A percentile compares a stretch with the other conserved stretches of the same genome.
phyloP scores from a whole-genome alignment of 2,329 filamentous ascomycete species.

The Sporothrix curviconia region DNA sequence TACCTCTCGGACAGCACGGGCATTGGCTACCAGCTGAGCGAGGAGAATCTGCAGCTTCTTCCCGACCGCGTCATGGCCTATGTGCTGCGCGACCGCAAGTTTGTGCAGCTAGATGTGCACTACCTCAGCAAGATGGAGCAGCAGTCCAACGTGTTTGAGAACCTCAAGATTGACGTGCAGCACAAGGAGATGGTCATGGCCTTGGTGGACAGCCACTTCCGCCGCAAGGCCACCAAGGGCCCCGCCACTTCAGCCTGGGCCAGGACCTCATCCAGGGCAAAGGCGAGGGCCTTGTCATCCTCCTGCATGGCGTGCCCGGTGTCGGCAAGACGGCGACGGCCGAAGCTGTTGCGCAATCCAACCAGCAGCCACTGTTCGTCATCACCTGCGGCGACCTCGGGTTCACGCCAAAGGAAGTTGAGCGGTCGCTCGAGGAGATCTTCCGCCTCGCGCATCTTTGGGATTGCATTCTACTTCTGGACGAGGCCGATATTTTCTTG shows the following conservation, averaged over 20 bases:
- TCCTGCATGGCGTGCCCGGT: constrained; percentile 42
- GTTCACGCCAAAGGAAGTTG: constrained; percentile 30
- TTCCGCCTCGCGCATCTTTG: constrained; percentile 21
- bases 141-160: constrained; percentile 16
- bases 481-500: constrained; percentile 25
- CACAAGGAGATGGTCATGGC: constrained; percentile 23
- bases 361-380: constrained; percentile 38
- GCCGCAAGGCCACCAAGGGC: constrained; percentile 11
- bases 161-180: constrained; percentile 20
- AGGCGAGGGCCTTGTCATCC: constrained; percentile 37
- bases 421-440: constrained; percentile 23
- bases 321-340: constrained; percentile 45
- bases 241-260: constrained; percentile 3
- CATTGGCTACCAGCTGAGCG: constrained; percentile 8
- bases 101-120: constrained; percentile 18
- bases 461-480: constrained; percentile 22
- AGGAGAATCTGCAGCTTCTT: constrained; percentile 17
- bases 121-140: constrained; percentile 9
- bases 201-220: constrained; percentile 19
- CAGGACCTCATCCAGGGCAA: constrained; percentile 41
- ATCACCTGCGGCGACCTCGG: constrained; percentile 46
- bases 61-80: constrained; percentile 22
- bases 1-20: constrained; percentile 8
- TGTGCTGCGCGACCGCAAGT: constrained; percentile 23
- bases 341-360: constrained; percentile 30